A percentile compares a stretch with the other conserved stretches of the same genome.
Evolutionary conservation across 257 asterid genomes (phyloP).

Genomic region (Jaltomata sinuosa): DNA sequence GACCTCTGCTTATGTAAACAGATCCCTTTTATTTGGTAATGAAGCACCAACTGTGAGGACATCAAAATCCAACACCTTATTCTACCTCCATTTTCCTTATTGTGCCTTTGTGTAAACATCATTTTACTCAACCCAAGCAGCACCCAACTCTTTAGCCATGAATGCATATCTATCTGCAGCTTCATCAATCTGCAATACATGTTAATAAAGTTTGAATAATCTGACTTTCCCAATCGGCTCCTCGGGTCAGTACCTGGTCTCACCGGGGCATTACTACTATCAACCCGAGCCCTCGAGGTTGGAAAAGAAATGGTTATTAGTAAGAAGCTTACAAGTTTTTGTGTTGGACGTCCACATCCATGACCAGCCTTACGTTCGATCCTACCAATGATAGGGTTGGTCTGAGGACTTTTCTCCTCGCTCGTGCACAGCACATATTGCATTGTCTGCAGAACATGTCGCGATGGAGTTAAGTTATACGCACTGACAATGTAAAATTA

Average conservation of each 20-base stretch:
- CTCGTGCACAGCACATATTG: constrained; percentile 70
- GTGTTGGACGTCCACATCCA: constrained; percentile 90
- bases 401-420: constrained; percentile 55
- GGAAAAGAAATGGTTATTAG: not conserved
- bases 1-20: not conserved
- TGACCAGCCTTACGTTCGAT: constrained; percentile 92
- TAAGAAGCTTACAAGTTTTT: constrained; percentile 45
- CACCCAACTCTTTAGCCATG: constrained; percentile 74
- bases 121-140: constrained; percentile 55
- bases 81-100: constrained; percentile 7
- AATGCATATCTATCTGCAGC: constrained; percentile 78
- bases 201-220: not conserved
- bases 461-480: not conserved
- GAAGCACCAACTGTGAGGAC: not conserved
- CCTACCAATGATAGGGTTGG: constrained; percentile 70
- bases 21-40: not conserved
- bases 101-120: not conserved
- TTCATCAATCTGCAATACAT: constrained; percentile 52
- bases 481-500: not conserved
- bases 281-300: not conserved
- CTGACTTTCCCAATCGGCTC: not conserved
- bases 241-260: not conserved
- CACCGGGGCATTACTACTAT: not conserved
- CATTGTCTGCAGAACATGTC: constrained; percentile 47
- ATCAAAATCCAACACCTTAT: not conserved